Base-by-base conservation (phyloP, 2,329 filamentous ascomycete species). In the Ophiostoma himal-ulmi region DNA sequence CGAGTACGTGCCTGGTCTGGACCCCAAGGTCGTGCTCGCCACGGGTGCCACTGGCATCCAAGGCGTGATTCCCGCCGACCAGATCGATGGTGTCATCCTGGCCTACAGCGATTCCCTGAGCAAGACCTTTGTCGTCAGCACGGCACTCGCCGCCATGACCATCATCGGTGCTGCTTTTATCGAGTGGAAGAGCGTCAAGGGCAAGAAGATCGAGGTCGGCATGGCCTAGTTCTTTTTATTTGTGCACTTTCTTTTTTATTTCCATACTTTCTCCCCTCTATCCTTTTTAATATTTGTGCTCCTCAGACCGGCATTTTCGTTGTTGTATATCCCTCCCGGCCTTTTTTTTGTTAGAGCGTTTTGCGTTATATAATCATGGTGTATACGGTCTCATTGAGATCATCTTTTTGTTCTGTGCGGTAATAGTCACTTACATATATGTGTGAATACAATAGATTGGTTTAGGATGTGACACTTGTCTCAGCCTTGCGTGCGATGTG, bases 151-250 rank as follows among this genome's bases (percentile, higher is more conserved):
- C 0, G 78, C 79, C 37, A 69, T 82, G 17, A 76, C 78, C 0
- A 77, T 79, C 67, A 37, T 78, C 44, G 77, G 77, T 10, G 68
- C 74, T 7, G 72, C 79, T 17, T 75, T 76, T 0, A 78, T 83
- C 72, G 81, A 83, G 75, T 81, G 79, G 79, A 80, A 79, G 76
- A 83, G 79, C 71, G 80, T 84, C 34, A 83, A 83, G 73, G 81
- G 70, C 62, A 71, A 71, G 69, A 70, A 71, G 1, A 26, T 73
- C 2, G 69, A 73, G 71, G 39, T 48, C 36, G 36, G 62, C 5
- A 37, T 65, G 62, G 36, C 36, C 17, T 65, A 39, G 11, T 39
- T n/a, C 14, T 20, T 17, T 13, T 37, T 36, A 20, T 36, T 37
- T 2, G n/a, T 37, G 34, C 20, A 8, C 20, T 65, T n/a, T 14